Base-by-base conservation (phyloP, 2,329 filamentous ascomycete genomes). In the Fusarium veterinarium region DNA sequence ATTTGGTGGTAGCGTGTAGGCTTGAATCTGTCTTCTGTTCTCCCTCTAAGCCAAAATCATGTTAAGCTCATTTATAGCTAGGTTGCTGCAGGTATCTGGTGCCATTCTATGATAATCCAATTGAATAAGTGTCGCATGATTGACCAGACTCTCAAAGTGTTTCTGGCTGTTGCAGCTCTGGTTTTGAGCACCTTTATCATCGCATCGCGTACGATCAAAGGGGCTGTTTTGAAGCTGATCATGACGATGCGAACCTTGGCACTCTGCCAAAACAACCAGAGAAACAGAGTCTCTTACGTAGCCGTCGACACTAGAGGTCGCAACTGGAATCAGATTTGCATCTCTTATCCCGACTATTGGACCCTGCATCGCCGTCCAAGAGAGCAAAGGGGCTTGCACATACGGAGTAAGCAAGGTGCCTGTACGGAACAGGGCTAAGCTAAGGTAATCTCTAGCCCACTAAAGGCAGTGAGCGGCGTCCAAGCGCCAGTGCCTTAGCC, bases 121-220 rank as follows among this genome's bases (percentile, higher is more conserved):
- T 72, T 60, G 71, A 72, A 69, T 48, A 37, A 64, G 59, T 63
- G 63, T 74, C 71, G 71, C 71, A 74, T 73, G 51, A 74, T 72
- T 59, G 48, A 61, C 67, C 44, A 48, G 53, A 64, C 38, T 56
- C 48, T 64, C 13, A 37, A 42, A 46, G 62, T 51, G 69, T 71
- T 71, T 71, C 69, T 60, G 40, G 40, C 42, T 72, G 69, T 64
- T 60, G 69, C 69, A 72, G 41, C 37, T 69, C 41, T 72, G 55
- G 68, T 72, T 72, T 69, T 69, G 67, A 53, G 40, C 42, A 51
- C 23, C n/a, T 60, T 37, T 38, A 45, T 48, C 62, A 56, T 46
- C 16, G 30, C 37, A 44, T 66, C 28, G 38, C 60, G 40, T 35
- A 35, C 40, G 38, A 53, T 55, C 41, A 48, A 55, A 67, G 58